These are phyloP conservation scores for Solanum chaucha DNA, from an alignment of 257 asterid genomes.

Conservation along the genomic window DNA sequence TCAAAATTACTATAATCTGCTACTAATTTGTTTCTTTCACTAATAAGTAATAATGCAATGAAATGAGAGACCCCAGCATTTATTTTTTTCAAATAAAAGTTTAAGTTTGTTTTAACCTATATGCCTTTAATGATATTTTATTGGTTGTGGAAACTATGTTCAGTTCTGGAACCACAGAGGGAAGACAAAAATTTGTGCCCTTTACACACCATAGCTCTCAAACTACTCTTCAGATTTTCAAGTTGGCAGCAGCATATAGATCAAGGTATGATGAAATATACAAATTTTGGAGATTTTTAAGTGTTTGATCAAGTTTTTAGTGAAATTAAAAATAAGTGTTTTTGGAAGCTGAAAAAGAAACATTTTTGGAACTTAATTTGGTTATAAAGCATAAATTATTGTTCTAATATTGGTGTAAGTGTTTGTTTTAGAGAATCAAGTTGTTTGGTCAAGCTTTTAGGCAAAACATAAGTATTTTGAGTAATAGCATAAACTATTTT, in stretches of 20 bases:
- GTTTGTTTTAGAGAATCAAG: neutral
- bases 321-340: neutral
- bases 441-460: neutral
- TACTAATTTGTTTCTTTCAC: neutral
- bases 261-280: constrained; percentile 35
- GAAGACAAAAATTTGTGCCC: constrained; percentile 64
- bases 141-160: neutral
- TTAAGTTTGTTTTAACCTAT: neutral
- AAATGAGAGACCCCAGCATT: neutral
- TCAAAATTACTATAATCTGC: too few relatives aligned
- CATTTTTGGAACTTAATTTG: neutral
- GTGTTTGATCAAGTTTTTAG: neutral
- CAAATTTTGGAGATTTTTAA: neutral
- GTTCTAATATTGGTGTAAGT: neutral
- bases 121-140: neutral
- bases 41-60: neutral
- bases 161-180: constrained; percentile 90
- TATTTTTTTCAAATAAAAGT: neutral
- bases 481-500: too few relatives aligned
- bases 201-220: constrained; percentile 56
- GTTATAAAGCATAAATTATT: neutral
- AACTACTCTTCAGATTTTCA: constrained; percentile 61
- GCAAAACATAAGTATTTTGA: too few relatives aligned
- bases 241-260: constrained; percentile 72
- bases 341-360: neutral